Conservation (phyloP, 2,329 filamentous ascomycete genomes). For the Chaetomium strumarium region DNA sequence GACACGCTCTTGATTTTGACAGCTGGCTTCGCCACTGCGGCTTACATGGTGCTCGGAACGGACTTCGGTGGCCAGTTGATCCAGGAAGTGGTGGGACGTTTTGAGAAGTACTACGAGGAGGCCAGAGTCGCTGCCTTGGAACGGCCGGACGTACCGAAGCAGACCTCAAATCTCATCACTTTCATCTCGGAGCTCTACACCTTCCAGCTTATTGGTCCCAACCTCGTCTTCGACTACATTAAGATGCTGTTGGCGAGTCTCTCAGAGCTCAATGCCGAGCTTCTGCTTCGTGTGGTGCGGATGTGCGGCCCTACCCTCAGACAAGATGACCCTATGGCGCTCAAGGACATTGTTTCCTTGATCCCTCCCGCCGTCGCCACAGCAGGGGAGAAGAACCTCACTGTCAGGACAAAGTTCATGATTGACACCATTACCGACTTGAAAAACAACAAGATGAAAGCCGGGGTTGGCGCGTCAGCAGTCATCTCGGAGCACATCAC, state of each 20-base stretch:
- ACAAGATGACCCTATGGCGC: slow-evolving; percentile 77
- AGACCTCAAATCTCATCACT: slow-evolving; percentile 70
- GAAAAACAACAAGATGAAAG: slow-evolving; percentile 88
- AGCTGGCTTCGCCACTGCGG: slow-evolving; percentile 79
- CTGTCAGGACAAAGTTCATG: slow-evolving; percentile 93
- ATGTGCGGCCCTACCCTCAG: slow-evolving; percentile 76
- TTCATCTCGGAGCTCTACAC: slow-evolving; percentile 85
- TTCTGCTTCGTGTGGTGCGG: slow-evolving; percentile 78
- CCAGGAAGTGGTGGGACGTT: slow-evolving; percentile 68
- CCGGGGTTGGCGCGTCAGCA: slow-evolving; percentile 61
- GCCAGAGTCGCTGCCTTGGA: slow-evolving; percentile 32
- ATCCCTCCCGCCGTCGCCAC: slow-evolving; percentile 67
- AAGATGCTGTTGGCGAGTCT: slow-evolving; percentile 68
- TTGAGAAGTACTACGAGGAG: slow-evolving; percentile 58
- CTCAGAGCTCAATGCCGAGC: slow-evolving; percentile 80
- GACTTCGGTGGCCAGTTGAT: slow-evolving; percentile 87
- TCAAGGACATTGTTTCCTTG: slow-evolving; percentile 82
- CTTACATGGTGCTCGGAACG: slow-evolving; percentile 81
- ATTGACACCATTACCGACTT: slow-evolving; percentile 92
- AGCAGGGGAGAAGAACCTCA: slow-evolving; percentile 63
- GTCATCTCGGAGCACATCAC: slow-evolving; percentile 76
- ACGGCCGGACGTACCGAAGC: slow-evolving; percentile 42
- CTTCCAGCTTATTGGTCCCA: slow-evolving; percentile 79
- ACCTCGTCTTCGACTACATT: slow-evolving; percentile 86
- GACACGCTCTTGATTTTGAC: slow-evolving; percentile 89